Conservation (phyloP, 169 alveolate species). For the Fabrea salina region DNA sequence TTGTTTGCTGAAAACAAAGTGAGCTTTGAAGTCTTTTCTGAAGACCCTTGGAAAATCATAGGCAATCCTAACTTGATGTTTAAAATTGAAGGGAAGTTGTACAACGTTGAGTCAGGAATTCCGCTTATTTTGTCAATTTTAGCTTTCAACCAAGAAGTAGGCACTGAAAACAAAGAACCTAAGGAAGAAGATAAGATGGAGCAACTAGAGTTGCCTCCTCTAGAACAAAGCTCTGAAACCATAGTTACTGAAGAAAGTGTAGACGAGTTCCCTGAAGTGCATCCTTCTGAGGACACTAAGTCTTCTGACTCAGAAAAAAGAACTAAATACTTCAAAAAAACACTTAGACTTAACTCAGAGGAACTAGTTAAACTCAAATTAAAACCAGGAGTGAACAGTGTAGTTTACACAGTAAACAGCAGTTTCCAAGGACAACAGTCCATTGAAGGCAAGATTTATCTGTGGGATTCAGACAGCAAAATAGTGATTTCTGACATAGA, state of each 20-base stretch:
- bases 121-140: slow-evolving; percentile 21
- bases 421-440: slow-evolving; percentile 83
- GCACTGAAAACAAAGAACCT: background rate
- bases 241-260: no score
- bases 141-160: slow-evolving; percentile 16
- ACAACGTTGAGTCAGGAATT: background rate
- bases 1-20: slow-evolving; percentile 18
- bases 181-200: background rate
- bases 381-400: slow-evolving; percentile 88
- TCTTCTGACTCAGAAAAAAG: background rate
- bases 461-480: slow-evolving; percentile 91
- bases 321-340: background rate
- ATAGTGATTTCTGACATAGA: slow-evolving; percentile 97
- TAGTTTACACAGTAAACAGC: slow-evolving; percentile 78
- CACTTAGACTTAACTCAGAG: background rate
- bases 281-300: background rate
- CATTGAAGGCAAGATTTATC: slow-evolving; percentile 87
- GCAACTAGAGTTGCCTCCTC: background rate
- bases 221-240: no score
- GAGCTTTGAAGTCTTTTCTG: background rate
- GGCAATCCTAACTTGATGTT: background rate
- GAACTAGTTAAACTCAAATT: slow-evolving; percentile 49
- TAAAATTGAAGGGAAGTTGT: slow-evolving; percentile 9
- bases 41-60: slow-evolving; percentile 20
- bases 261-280: no score